Base-by-base conservation (phyloP, 129 eudicot species). In the Ambrosia artemisiifolia region DNA sequence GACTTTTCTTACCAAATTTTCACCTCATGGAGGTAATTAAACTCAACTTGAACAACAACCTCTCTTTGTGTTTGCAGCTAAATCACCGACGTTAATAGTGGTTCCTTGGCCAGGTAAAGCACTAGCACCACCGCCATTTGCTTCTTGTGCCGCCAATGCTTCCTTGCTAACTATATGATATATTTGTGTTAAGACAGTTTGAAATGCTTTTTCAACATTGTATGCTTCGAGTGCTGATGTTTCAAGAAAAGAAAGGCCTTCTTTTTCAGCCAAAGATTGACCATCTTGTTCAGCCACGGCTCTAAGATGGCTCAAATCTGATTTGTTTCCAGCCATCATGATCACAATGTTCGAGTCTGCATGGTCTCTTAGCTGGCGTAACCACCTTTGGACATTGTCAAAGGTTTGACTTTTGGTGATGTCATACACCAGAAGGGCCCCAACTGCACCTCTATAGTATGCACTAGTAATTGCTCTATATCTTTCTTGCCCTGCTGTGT, bases 401-500 rank as follows among this genome's bases (percentile, higher is more conserved):
- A 89, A 89, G 49, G 96, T 89, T 66, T 77, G 87, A 57, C 76
- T 77, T 86, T 89, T 89, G 12, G 96, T 89, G 55, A 89, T 86
- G 82, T 86, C 92, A 42, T 88, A 88, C 63, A 88, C 94, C 35
- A 88, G 87, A 24, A 24, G 28, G 28, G 28, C 28, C 28, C 28
- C 28, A 24, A 24, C 28, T 24, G 28, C 28, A 24, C 28, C 28
- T 24, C 28, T 77, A 71, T 89, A 89, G 80, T 89, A 89, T n/a
- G 96, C 96, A 35, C 96, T 89, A 3, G 96, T 89, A 19, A 89
- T 86, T 14, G 96, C 96, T 59, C 96, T 70, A 67, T 86, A 89
- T 69, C 92, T 87, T 66, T 89, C 96, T 50, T 89, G 96, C 6
- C 96, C 91, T 19, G 96, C 91, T 28, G 96, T 88, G 83, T 88